Evolutionary conservation across 768 basidiomycete genomes (phyloP), one percentile per base, ranked within the genome.

Genomic region (Hericium alpestre): DNA sequence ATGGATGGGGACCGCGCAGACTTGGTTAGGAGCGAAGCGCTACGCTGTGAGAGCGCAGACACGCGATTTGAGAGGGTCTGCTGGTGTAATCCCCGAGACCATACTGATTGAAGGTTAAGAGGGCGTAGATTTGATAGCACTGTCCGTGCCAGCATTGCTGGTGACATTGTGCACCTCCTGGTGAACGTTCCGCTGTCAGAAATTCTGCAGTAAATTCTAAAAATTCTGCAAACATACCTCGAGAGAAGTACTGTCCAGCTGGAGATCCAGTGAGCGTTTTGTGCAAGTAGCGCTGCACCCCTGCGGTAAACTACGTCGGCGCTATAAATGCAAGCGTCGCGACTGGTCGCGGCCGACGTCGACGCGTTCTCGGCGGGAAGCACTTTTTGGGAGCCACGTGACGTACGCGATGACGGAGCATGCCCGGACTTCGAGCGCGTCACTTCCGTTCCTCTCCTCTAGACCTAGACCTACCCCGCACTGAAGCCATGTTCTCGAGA

Each of bases 401-500:
- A 43, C 4, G 9, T 15, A 43, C 41, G 43, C 43, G 43, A n/a
- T 46, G 43, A 46, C 43, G 13, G 43, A 46, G 43, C 43, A 46
- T 20, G 43, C n/a, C 18, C 25, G n/a, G 43, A 20, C 43, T 46
- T n/a, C 32, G 32, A 16, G 25, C 49, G 13, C 37, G 16, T 20
- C 27, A 13, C 6, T 16, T 39, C 52, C 32, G 37, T 38, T 37
- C 18, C 13, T 38, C 23, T 32, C 23, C 23, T 51, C 49, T 32
- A 25, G 25, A 53, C 40, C 49, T 32, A 25, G 25, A 53, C 40
- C 18, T 47, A 13, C 54, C 27, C 20, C 18, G 18, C 20, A 12
- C 43, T 37, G 11, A 20, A 51, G 32, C 40, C 59, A 69, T 70
- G 66, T 58, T 67, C 63, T 58, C 67, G 18, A 47, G 62, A 37